Conservation (phyloP, 306 rosid species). For the Acacia melanoxylon region DNA sequence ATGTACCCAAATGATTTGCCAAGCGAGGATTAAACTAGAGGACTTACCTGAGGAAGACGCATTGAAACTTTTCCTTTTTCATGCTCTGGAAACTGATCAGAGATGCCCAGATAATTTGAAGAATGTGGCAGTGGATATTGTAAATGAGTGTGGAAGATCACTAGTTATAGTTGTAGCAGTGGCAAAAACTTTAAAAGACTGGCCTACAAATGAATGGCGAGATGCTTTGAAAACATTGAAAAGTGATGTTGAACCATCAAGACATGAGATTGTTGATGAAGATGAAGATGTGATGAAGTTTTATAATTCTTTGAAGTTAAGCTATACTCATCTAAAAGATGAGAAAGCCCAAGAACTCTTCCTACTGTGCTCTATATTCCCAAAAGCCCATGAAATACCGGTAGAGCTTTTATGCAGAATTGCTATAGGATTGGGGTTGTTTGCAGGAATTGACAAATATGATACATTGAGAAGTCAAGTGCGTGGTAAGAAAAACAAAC, state of each 20-base stretch:
- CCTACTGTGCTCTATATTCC: neutral
- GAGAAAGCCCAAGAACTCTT: constrained; percentile 8
- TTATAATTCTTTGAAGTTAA: constrained; percentile 16
- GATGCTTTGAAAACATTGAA: neutral
- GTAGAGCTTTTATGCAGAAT: neutral
- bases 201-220: neutral
- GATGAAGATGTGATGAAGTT: neutral
- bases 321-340: constrained; percentile 12
- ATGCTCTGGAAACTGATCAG: neutral
- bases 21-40: neutral
- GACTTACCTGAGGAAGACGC: constrained; percentile 8
- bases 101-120: neutral
- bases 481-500: neutral
- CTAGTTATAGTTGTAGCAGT: neutral
- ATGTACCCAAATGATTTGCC: constrained; percentile 5
- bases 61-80: constrained; percentile 3
- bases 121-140: neutral
- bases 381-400: neutral
- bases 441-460: neutral
- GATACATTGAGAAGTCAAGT: neutral
- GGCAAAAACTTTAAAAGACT: neutral
- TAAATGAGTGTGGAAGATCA: constrained; percentile 21
- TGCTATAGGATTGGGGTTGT: neutral
- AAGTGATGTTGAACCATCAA: neutral
- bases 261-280: neutral